A percentile compares a stretch with the other conserved stretches of the same genome.
Evolutionary conservation across 1,284 basidiomycete species (phyloP).

Genomic region (Kalmanozyma brasiliensis): DNA sequence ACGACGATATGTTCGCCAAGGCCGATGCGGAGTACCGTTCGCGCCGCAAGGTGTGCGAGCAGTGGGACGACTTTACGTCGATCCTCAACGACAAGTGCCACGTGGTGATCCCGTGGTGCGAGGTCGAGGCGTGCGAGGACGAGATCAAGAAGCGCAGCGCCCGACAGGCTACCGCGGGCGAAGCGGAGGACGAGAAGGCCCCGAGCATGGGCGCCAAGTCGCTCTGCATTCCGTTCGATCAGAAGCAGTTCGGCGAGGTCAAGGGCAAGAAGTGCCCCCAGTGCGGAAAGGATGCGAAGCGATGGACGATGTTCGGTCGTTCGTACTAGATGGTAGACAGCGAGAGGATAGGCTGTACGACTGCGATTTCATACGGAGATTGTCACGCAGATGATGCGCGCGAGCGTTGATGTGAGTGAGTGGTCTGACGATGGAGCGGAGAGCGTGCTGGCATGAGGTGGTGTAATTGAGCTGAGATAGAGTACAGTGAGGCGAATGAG

Average conservation of each 20-base stretch:
- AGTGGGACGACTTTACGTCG: conserved; percentile 90
- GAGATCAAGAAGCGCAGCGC: conserved; percentile 96
- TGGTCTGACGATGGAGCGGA: too few relatives aligned
- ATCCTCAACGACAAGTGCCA: conserved; percentile 89
- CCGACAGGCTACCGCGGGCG: conserved; percentile 57
- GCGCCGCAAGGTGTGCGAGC: conserved; percentile 79
- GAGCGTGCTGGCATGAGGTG: neutral
- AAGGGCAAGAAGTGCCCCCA: conserved; percentile 63
- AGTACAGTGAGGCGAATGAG: neutral
- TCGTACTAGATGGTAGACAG: conserved; percentile 46
- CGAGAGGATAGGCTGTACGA: neutral
- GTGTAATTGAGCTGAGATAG: neutral
- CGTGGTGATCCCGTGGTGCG: conserved; percentile 95
- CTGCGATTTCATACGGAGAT: too few relatives aligned
- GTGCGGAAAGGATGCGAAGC: conserved; percentile 62
- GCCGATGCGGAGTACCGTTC: conserved; percentile 81
- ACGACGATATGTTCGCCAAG: conserved; percentile 84
- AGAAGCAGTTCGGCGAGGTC: conserved; percentile 71
- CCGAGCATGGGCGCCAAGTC: conserved; percentile 99
- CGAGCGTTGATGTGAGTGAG: too few relatives aligned
- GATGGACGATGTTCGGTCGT: conserved; percentile 68
- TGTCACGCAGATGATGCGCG: neutral
- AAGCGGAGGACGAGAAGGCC: conserved; percentile 77
- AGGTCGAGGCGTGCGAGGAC: conserved; percentile 92
- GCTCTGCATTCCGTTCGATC: conserved; percentile 95